A percentile compares a stretch with the other conserved stretches of the same genome.
Evolutionary conservation across 176 grass and related monocot species (phyloP).

Genomic region (Chloris gayana): DNA sequence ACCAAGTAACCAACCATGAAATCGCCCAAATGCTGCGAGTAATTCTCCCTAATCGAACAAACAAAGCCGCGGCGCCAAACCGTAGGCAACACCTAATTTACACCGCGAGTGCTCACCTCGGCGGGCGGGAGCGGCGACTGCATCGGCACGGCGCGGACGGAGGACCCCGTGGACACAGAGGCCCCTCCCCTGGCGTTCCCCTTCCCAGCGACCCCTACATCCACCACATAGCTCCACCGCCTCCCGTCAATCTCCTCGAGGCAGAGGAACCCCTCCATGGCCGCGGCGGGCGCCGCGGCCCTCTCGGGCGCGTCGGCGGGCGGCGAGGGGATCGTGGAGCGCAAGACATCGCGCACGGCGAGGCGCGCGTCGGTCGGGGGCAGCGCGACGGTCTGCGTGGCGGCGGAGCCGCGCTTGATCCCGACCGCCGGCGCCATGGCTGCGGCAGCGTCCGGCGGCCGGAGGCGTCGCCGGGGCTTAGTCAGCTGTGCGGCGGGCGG

Average conservation of each 20-base stretch:
- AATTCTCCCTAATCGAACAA: slow-evolving; percentile 34
- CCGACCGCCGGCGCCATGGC: slow-evolving; percentile 76
- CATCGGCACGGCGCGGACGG: slow-evolving; percentile 67
- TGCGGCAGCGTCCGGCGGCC: slow-evolving; percentile 18
- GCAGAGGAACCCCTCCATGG: slow-evolving; percentile 65
- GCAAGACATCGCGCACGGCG: slow-evolving; percentile 65
- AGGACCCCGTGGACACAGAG: slow-evolving; percentile 27
- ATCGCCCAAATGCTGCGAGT: slow-evolving; percentile 4
- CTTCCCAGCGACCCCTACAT: slow-evolving; percentile 28
- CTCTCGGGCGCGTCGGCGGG: slow-evolving; percentile 40
- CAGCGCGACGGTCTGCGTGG: slow-evolving; percentile 64
- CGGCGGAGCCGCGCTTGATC: slow-evolving; percentile 52
- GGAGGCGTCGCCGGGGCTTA: slow-evolving; percentile 19
- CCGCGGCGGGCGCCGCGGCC: slow-evolving; percentile 22
- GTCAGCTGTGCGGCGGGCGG: slow-evolving; percentile 13
- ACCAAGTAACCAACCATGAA: not conserved
- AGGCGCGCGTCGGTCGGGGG: slow-evolving; percentile 55
- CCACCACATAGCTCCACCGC: slow-evolving; percentile 87
- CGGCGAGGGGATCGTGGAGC: slow-evolving; percentile 52
- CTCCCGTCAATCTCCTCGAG: slow-evolving; percentile 94
- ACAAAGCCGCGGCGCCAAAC: slow-evolving; percentile 3
- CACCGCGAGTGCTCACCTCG: slow-evolving; percentile 52
- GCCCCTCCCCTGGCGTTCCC: slow-evolving; percentile 15
- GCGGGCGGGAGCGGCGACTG: slow-evolving; percentile 76
- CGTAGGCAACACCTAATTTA: slow-evolving; percentile 15